Evolutionary conservation across 345 rosid species (phyloP).

Genomic region (Lepidium aucheri): DNA sequence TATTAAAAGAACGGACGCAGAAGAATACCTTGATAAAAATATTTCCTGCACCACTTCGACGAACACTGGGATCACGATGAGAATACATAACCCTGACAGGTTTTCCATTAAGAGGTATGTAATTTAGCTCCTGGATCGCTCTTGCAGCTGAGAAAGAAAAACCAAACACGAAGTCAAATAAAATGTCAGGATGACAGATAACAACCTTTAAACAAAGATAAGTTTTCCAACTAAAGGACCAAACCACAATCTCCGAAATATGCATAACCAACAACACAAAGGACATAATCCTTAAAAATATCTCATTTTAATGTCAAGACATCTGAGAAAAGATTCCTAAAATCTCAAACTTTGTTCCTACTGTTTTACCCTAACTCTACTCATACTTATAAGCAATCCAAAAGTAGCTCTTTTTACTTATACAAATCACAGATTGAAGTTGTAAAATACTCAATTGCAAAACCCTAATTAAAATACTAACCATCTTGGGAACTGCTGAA

Average conservation of each 20-base stretch:
- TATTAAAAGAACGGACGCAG: not conserved
- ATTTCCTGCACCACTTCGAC: slow-evolving; percentile 92
- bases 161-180: not conserved
- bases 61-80: slow-evolving; percentile 65
- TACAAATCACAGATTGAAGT: not conserved
- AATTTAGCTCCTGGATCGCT: slow-evolving; percentile 78
- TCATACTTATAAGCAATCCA: not conserved
- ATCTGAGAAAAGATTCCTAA: too few species aligned
- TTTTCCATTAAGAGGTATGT: slow-evolving; percentile 63
- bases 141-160: slow-evolving; percentile 56
- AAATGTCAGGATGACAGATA: not conserved
- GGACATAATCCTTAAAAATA: not conserved
- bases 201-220: not conserved
- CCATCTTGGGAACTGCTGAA: slow-evolving; percentile 70
- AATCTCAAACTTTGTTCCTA: not conserved
- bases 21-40: slow-evolving; percentile 73
- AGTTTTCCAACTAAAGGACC: not conserved
- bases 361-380: not conserved
- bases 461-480: slow-evolving; percentile 24
- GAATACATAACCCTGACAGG: slow-evolving; percentile 84
- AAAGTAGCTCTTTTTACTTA: too few species aligned
- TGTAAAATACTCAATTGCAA: not conserved
- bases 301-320: too few species aligned
- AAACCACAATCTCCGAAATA: not conserved
- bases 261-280: not conserved